A percentile compares a stretch with the other conserved stretches of the same genome.
phyloP scores from a whole-genome alignment of 2,329 filamentous ascomycete genomes.

The Sphaerostilbella broomeana region DNA sequence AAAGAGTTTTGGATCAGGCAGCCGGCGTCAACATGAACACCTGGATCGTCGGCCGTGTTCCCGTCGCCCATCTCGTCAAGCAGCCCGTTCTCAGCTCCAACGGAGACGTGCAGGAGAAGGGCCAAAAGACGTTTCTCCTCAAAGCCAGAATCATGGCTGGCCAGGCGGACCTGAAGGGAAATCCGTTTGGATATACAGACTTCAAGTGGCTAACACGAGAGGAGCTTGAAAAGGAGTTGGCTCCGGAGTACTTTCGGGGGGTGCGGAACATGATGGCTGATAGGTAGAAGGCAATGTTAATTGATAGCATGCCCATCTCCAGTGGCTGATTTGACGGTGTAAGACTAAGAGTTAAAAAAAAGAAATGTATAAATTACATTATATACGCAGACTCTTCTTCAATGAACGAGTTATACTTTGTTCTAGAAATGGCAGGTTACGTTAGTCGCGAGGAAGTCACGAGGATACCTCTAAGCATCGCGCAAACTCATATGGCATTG shows the following conservation, averaged over 20 bases:
- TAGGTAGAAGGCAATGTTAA: conserved; percentile 50
- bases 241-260: conserved; percentile 61
- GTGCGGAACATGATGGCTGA: conserved; percentile 80
- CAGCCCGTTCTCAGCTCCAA: conserved; percentile 42
- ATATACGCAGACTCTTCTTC: too few species aligned
- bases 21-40: conserved; percentile 97
- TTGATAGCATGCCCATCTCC: too few species aligned
- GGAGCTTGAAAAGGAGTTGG: conserved; percentile 66
- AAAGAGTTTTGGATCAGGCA: conserved; percentile 67
- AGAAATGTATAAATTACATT: not conserved
- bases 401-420: too few species aligned
- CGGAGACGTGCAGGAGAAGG: conserved; percentile 40
- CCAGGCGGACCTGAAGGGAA: conserved; percentile 73
- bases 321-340: too few species aligned
- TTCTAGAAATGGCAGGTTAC: too few species aligned
- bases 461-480: too few species aligned
- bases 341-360: too few species aligned
- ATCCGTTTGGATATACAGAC: conserved; percentile 66
- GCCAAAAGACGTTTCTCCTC: conserved; percentile 89
- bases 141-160: conserved; percentile 95
- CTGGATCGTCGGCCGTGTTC: conserved; percentile 89
- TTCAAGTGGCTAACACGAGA: conserved; percentile 92
- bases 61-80: conserved; percentile 70
- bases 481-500: too few species aligned
- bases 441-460: too few species aligned